phyloP scores from a whole-genome alignment of 371 early-diverging fungal genomes.

The Nematocida ironsii region DNA sequence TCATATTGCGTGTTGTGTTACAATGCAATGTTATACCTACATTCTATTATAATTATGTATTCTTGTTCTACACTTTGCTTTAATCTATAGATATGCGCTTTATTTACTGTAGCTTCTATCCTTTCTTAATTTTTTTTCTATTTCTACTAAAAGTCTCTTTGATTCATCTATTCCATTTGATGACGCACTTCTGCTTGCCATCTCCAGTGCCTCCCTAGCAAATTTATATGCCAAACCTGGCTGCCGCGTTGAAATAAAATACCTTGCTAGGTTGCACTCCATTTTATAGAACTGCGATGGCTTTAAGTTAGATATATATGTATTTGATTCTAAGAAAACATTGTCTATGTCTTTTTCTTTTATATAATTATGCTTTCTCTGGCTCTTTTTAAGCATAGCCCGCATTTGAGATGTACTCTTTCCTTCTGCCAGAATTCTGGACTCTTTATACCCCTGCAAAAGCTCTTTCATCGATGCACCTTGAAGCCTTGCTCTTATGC shows the following conservation, averaged over 20 bases:
- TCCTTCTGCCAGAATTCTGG: conserved; percentile 7
- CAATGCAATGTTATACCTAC: too few relatives aligned
- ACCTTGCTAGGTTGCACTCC: conserved; percentile 9
- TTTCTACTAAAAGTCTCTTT: conserved; percentile 1
- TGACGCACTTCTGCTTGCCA: conserved; percentile 40
- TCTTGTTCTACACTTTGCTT: background rate
- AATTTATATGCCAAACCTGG: background rate
- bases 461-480: conserved; percentile 18
- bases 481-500: background rate
- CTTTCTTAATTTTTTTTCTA: conserved; percentile 3
- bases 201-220: conserved; percentile 48
- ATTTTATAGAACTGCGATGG: conserved; percentile 18
- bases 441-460: conserved; percentile 25
- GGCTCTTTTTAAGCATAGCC: background rate
- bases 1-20: too few relatives aligned
- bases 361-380: background rate
- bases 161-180: conserved; percentile 10
- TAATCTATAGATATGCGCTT: background rate
- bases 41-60: too few relatives aligned
- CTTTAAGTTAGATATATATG: conserved; percentile 1
- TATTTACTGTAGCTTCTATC: background rate
- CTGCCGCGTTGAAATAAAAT: background rate
- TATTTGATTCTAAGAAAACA: conserved; percentile 12
- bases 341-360: conserved; percentile 8
- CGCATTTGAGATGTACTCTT: background rate